These are phyloP conservation scores for Toxoplasma gondii DNA, from an alignment of 169 alveolate species.

Conservation along the genomic window DNA sequence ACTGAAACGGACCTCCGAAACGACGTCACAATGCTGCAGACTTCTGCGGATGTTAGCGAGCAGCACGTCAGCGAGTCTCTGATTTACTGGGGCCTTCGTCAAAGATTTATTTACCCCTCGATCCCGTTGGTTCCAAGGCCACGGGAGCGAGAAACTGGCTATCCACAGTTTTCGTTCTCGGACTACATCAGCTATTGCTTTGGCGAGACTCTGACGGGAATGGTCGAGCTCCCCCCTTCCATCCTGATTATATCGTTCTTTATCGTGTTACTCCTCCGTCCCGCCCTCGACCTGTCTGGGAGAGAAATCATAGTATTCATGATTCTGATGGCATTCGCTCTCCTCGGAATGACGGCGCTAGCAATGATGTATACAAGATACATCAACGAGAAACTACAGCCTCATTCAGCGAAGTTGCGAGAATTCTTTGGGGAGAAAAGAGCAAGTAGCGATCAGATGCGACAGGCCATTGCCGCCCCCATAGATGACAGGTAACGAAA, in stretches of 20 bases:
- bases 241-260: conserved; percentile 38
- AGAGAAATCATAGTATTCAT: conserved; percentile 51
- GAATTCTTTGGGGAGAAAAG: neutral
- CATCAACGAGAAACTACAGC: conserved; percentile 14
- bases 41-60: neutral
- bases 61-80: neutral
- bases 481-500: conserved; percentile 37
- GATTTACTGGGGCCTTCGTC: conserved; percentile 53
- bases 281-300: conserved; percentile 49
- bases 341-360: conserved; percentile 38
- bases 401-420: conserved; percentile 22
- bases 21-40: neutral
- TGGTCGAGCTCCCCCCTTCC: conserved; percentile 59
- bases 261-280: conserved; percentile 48
- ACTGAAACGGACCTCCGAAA: conserved; percentile 24
- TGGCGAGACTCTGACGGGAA: conserved; percentile 37
- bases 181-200: conserved; percentile 38
- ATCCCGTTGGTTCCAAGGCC: conserved; percentile 53
- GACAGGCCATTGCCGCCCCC: conserved; percentile 45
- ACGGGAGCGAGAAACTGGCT: neutral
- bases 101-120: conserved; percentile 24
- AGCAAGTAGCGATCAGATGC: neutral
- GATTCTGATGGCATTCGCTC: conserved; percentile 48
- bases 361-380: conserved; percentile 1
- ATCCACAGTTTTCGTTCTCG: conserved; percentile 46